Conservation (phyloP, 345 rosid genomes). For the Rhizophora apiculata region DNA sequence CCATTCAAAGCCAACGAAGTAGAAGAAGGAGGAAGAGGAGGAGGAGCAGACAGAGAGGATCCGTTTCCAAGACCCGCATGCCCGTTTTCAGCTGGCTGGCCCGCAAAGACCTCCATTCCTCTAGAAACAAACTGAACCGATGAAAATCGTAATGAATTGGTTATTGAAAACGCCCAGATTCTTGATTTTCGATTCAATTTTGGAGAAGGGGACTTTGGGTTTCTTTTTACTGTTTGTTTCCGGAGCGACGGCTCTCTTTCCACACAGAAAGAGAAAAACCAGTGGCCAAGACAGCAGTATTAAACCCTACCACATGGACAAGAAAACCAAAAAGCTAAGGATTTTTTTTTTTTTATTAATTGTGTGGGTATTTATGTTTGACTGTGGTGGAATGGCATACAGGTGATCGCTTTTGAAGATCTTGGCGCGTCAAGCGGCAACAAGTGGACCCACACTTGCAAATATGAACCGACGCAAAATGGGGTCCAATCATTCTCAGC, state of each 20-base stretch:
- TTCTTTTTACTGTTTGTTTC: too few relatives aligned
- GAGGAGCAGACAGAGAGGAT: not conserved
- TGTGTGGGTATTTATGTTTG: not conserved
- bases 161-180: too few relatives aligned
- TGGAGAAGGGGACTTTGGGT: too few relatives aligned
- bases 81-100: not conserved
- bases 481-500: too few relatives aligned
- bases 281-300: conserved; percentile 13
- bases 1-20: conserved; percentile 11
- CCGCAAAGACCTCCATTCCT: too few relatives aligned
- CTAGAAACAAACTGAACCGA: too few relatives aligned
- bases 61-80: not conserved
- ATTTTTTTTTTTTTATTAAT: too few relatives aligned
- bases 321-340: not conserved
- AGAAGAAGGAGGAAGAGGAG: conserved; percentile 18
- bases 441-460: too few relatives aligned
- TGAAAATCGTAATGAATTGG: too few relatives aligned
- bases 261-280: conserved; percentile 8
- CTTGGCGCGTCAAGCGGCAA: too few relatives aligned
- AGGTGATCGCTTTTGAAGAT: conserved; percentile 1
- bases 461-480: too few relatives aligned
- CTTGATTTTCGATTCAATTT: too few relatives aligned
- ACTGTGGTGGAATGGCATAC: conserved; percentile 5
- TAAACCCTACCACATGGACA: conserved; percentile 56
- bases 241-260: not conserved